A percentile compares a stretch with the other conserved stretches of the same genome.
Conservation (phyloP, 2,329 filamentous ascomycete species). For the Ramularia collo-cygni region DNA sequence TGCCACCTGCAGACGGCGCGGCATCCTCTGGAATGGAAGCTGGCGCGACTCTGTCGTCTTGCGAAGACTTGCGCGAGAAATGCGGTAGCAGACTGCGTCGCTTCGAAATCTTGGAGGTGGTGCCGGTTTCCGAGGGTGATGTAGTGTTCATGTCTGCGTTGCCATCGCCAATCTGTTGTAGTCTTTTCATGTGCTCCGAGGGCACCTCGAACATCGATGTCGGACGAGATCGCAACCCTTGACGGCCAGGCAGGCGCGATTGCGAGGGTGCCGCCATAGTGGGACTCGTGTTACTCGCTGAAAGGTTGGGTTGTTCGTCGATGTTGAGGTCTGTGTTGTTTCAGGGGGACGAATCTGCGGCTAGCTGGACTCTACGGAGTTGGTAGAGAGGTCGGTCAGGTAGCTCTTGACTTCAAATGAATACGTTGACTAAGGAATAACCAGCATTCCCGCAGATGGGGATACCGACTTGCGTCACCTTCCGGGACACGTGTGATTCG, state of each 20-base stretch:
- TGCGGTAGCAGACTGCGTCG: conserved; percentile 27
- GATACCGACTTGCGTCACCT: no score
- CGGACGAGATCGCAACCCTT: conserved; percentile 14
- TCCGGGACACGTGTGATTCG: no score
- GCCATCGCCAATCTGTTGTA: conserved; percentile 15
- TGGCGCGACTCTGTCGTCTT: conserved; percentile 15
- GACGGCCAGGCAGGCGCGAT: background rate
- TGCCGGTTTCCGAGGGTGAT: conserved; percentile 1
- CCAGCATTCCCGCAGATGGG: no score
- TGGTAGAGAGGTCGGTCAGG: no score
- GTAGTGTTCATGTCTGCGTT: conserved; percentile 4
- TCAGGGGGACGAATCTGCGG: no score
- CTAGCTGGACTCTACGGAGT: no score
- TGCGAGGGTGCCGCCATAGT: background rate
- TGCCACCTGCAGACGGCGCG: no score
- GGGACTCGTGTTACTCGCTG: no score
- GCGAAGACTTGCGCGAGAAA: conserved; percentile 20
- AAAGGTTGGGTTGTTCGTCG: no score
- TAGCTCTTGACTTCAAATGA: no score
- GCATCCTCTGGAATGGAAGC: conserved; percentile 18
- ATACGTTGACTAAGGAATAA: no score
- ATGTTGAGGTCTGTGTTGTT: no score
- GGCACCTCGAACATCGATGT: conserved; percentile 28
- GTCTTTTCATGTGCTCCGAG: conserved; percentile 15
- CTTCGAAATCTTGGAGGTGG: conserved; percentile 22